Evolutionary conservation across 345 rosid genomes (phyloP), one percentile per base, ranked within the genome.

Genomic region (Rubroshorea leprosula): DNA sequence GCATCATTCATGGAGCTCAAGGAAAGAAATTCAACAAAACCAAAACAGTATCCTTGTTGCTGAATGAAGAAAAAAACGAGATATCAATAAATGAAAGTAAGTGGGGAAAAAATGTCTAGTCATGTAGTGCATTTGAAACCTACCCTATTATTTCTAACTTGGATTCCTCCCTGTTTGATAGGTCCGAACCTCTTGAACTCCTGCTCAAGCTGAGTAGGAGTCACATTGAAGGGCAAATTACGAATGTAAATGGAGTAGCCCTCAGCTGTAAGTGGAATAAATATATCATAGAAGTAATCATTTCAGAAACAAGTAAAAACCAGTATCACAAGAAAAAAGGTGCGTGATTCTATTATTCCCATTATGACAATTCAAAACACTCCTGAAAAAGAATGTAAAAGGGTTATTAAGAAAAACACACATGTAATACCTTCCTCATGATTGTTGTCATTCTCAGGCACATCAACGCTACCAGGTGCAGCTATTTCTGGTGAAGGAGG

Each of bases 31-130:
- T 87, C 91, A 58, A 87, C 89, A 26, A 84, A 87, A 51, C 91
- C 89, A 67, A 80, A 87, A 74, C 87, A 84, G 74, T 74, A 84
- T 51, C 80, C 83, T 75, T 84, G 85, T 74, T 76, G 86, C 79
- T 74, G 75, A 35, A 35, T 35, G 39, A 63, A 57, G 63, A 57
- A 54, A 43, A 58, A 53, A 44, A 4, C 55, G 21, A 49, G 23
- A 29, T 27, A 23, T 61, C 45, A 21, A 47, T 22, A 26, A 64
- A 57, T 24, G 29, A 12, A 15, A 13, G 56, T 17, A 6, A 38
- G 27, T 35, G 46, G 35, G 26, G 4, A 10, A 3, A 35, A 15
- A 43, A 5, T 52, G 23, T 55, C 22, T n/a, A 27, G 4, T 27
- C 31, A 57, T 57, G 51, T 41, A 38, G 46, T 29, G 58, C 18